These are phyloP conservation scores for Penicillium sp. DNA, from an alignment of 2,329 filamentous ascomycete species.

Conservation along the genomic window DNA sequence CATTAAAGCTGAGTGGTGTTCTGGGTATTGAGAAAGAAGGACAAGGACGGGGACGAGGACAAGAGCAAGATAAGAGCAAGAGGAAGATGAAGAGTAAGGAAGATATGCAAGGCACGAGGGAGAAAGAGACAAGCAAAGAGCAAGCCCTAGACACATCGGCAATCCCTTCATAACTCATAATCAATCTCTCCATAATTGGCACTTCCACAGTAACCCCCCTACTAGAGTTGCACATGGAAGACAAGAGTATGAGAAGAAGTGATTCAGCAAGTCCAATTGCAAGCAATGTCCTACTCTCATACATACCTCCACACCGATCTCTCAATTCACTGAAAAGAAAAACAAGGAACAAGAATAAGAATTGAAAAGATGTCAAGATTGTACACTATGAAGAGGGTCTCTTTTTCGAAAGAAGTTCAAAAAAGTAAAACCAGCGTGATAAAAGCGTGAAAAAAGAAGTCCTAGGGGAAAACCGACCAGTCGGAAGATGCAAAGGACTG, in stretches of 20 bases:
- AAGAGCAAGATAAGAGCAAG: not conserved
- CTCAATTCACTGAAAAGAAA: not conserved
- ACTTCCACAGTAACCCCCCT: not conserved
- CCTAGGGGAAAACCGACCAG: conserved; percentile 22
- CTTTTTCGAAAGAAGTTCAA: conserved; percentile 13
- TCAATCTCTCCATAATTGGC: not conserved
- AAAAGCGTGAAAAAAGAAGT: conserved; percentile 16
- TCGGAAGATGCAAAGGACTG: conserved; percentile 27
- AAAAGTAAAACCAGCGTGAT: conserved; percentile 14
- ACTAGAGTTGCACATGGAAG: not conserved
- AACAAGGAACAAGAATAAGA: conserved; percentile 19
- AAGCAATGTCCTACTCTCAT: not conserved
- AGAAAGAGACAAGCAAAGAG: not conserved
- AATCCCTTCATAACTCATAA: not conserved
- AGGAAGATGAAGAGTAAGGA: not conserved
- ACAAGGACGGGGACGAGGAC: not conserved
- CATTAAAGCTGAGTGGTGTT: conserved; percentile 1
- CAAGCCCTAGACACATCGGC: not conserved
- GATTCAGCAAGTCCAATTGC: not conserved
- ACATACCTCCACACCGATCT: not conserved
- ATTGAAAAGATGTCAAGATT: conserved; percentile 26
- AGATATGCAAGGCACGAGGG: conserved; percentile 1
- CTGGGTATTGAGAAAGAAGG: conserved; percentile 7
- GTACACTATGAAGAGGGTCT: conserved; percentile 30
- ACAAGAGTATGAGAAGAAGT: not conserved